Percentiles rank a stretch among this genome's conserved stretches.
Conservation (phyloP, 1,284 basidiomycete species). For the Ustilago nuda region DNA sequence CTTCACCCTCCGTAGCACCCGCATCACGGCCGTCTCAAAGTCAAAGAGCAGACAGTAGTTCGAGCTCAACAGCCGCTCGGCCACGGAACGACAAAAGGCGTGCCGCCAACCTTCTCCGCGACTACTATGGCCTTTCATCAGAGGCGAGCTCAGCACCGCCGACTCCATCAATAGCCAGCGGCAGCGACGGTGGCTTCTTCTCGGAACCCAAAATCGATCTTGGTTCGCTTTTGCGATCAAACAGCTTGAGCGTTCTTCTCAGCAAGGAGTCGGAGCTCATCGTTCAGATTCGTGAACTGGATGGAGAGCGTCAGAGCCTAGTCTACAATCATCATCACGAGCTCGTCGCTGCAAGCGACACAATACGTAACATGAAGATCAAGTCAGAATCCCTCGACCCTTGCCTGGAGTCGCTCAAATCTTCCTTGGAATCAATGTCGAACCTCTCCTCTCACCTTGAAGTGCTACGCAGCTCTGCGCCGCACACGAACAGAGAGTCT, state of each 20-base stretch:
- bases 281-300: constrained; percentile 80
- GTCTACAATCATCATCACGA: constrained; percentile 96
- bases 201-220: constrained; percentile 28
- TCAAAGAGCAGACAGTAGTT: not conserved
- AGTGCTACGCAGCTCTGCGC: constrained; percentile 14
- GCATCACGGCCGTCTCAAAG: constrained; percentile 16
- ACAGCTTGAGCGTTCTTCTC: constrained; percentile 52
- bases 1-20: constrained; percentile 2
- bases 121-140: constrained; percentile 62
- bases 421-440: constrained; percentile 47
- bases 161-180: constrained; percentile 10
- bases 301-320: constrained; percentile 86
- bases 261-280: constrained; percentile 51
- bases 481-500: not conserved
- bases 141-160: constrained; percentile 17
- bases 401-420: constrained; percentile 48
- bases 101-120: constrained; percentile 51
- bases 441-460: constrained; percentile 46
- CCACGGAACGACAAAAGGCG: constrained; percentile 37
- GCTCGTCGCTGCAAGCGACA: constrained; percentile 89
- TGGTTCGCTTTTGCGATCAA: constrained; percentile 33
- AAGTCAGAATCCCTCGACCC: constrained; percentile 53
- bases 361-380: constrained; percentile 76
- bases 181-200: not conserved
- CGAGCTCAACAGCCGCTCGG: constrained; percentile 12